Conservation (phyloP, 1,139 yeast genomes). For the Geotrichum australiense region DNA sequence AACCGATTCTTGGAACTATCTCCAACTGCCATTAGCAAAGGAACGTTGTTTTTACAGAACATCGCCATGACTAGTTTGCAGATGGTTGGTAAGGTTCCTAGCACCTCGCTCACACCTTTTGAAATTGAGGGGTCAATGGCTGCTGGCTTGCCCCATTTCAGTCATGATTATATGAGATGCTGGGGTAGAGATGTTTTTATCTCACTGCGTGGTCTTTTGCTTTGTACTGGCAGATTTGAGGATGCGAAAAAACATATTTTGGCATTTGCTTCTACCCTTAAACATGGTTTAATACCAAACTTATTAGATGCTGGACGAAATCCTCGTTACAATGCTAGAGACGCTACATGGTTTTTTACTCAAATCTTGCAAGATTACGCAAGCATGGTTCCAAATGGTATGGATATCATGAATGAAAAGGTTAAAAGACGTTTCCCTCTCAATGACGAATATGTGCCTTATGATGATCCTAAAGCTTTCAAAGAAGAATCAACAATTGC, state of each 20-base stretch:
- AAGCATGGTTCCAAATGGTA: constrained; percentile 60
- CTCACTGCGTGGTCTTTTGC: constrained; percentile 70
- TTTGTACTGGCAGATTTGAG: constrained; percentile 69
- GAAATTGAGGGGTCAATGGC: constrained; percentile 67
- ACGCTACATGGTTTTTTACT: constrained; percentile 92
- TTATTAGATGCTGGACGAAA: constrained; percentile 86
- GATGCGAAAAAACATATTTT: constrained; percentile 78
- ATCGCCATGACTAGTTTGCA: constrained; percentile 80
- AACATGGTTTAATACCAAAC: constrained; percentile 93
- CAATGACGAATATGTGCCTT: constrained; percentile 71
- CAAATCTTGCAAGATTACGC: constrained; percentile 84
- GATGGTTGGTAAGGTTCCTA: constrained; percentile 70
- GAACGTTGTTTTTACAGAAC: constrained; percentile 71
- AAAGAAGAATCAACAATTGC: constrained; percentile 59
- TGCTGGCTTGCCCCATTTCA: constrained; percentile 94
- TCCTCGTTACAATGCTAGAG: constrained; percentile 93
- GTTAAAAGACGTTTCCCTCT: constrained; percentile 83
- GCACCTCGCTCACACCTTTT: constrained; percentile 68
- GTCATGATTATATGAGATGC: constrained; percentile 86
- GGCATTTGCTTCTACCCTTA: constrained; percentile 83
- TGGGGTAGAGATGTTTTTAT: constrained; percentile 98
- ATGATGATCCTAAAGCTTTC: constrained; percentile 70
- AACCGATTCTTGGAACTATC: constrained; percentile 56
- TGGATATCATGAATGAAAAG: constrained; percentile 55
- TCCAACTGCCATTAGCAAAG: constrained; percentile 46